These are phyloP conservation scores for Diaporthe ampelina DNA, from an alignment of 2,329 filamentous ascomycete genomes.

Conservation along the genomic window DNA sequence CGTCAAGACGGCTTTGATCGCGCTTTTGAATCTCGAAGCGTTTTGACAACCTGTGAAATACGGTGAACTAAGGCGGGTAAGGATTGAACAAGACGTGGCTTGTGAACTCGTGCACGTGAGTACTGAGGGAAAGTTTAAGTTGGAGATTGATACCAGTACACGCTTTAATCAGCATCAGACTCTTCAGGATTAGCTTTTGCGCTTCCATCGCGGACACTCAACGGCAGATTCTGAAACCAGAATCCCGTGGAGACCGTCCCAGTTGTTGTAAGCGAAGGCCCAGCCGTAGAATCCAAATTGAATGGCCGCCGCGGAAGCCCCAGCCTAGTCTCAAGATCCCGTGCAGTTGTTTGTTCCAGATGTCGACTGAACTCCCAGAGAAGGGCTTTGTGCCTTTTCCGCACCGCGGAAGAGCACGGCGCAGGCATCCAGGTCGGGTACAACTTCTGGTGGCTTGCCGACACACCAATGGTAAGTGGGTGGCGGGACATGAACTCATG, in stretches of 20 bases:
- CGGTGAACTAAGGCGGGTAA: too few species aligned
- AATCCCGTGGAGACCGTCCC: background rate
- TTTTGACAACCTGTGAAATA: background rate
- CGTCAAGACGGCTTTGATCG: background rate
- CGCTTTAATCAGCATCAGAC: background rate
- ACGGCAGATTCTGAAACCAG: background rate
- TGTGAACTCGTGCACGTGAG: background rate
- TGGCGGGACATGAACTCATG: slow-evolving; percentile 47
- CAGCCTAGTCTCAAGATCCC: slow-evolving; percentile 43
- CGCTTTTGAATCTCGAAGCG: background rate
- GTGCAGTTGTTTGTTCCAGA: slow-evolving; percentile 36
- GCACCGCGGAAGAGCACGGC: slow-evolving; percentile 32
- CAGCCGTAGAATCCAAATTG: slow-evolving; percentile 43
- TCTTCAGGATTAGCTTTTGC: background rate
- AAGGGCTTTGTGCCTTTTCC: slow-evolving; percentile 39
- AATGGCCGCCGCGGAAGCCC: slow-evolving; percentile 40
- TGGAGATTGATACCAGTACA: background rate
- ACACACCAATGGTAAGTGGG: slow-evolving; percentile 45
- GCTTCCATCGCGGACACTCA: background rate
- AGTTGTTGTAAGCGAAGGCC: slow-evolving; percentile 42
- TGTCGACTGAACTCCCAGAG: slow-evolving; percentile 43
- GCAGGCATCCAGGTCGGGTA: slow-evolving; percentile 52
- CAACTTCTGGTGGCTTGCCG: slow-evolving; percentile 51
- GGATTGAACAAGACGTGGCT: background rate
- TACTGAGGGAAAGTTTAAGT: background rate